Evolutionary conservation across 805 yeast species (phyloP).

Genomic region (Danielia oregonensis): DNA sequence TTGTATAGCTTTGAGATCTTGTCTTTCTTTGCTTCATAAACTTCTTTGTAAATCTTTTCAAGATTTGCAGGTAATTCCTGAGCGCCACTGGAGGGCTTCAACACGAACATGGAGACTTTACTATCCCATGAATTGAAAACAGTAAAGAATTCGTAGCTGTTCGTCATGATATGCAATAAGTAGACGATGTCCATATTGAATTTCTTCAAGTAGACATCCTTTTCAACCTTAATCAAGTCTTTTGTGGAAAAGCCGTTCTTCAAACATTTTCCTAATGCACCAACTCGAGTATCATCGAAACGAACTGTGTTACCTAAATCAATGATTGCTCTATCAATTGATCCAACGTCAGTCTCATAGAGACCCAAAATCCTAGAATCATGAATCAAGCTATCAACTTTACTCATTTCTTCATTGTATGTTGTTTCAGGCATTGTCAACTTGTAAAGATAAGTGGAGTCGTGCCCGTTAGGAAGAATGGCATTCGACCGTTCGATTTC

Average conservation of each 20-base stretch:
- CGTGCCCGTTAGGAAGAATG: slow-evolving; percentile 68
- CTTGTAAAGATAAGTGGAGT: slow-evolving; percentile 51
- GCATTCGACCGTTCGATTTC: slow-evolving; percentile 56
- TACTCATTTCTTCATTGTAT: slow-evolving; percentile 52
- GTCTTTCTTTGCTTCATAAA: slow-evolving; percentile 45
- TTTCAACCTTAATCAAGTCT: slow-evolving; percentile 47
- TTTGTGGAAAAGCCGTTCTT: slow-evolving; percentile 77
- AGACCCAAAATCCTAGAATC: slow-evolving; percentile 60
- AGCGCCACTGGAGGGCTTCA: slow-evolving; percentile 68
- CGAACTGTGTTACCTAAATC: slow-evolving; percentile 71
- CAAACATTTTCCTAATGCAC: slow-evolving; percentile 80
- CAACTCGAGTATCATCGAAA: slow-evolving; percentile 69
- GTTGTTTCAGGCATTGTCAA: slow-evolving; percentile 64
- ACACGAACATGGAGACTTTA: slow-evolving; percentile 47
- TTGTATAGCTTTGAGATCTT: slow-evolving; percentile 39
- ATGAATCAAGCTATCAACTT: slow-evolving; percentile 60
- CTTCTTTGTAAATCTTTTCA: slow-evolving; percentile 52
- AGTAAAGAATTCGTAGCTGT: slow-evolving; percentile 71
- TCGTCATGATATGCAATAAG: slow-evolving; percentile 63
- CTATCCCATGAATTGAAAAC: slow-evolving; percentile 63
- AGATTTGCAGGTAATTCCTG: slow-evolving; percentile 59
- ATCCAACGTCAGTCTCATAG: slow-evolving; percentile 68
- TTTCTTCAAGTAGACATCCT: slow-evolving; percentile 49
- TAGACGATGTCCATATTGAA: slow-evolving; percentile 59
- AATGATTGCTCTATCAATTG: slow-evolving; percentile 72